Base-by-base conservation (phyloP, 305 asterid genomes). In the Andrographis paniculata region DNA sequence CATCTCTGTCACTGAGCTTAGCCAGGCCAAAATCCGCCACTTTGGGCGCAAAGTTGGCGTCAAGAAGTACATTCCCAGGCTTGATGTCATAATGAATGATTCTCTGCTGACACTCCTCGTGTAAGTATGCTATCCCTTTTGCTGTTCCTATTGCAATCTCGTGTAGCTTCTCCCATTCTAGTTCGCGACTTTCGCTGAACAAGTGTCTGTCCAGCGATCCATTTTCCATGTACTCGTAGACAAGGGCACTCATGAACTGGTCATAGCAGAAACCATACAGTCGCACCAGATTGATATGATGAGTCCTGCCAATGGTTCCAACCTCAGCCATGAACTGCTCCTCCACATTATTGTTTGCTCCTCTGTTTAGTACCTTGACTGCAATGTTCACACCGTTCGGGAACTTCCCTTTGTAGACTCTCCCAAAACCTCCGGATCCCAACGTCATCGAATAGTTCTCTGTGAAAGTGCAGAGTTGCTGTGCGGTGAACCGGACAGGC, bases 261-360 rank as follows among this genome's bases (percentile, higher is more conserved):
- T 37, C 17, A 9, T 37, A 37, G 14, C 42, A 37, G 17, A 37
- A 37, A 13, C 42, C 42, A 37, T 37, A 37, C 5, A 37, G 12
- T 17, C 42, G 14, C 42, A 37, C 42, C 17, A 37, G 17, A 9
- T 37, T 37, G 4, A 37, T 37, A 14, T 37, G 42, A n/a, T 37
- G 42, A 13, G 42, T 37, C 42, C 42, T 12, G 13, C 39, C 39
- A 6, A 33, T 33, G 39, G 39, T 33, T 12, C 39, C 39, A 33
- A 33, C 39, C 42, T 37, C 42, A 2, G 42, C 42, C 42, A 37
- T 37, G 42, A 37, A 37, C 17, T 37, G 42, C 17, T 37, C 42
- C 42, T 37, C 42, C 8, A 37, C 17, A 14, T n/a, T 37, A 4
- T 9, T 14, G 17, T 3, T 37, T 14, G 42, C 42, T 1, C 42